Percentiles rank a stretch among this genome's conserved stretches.
Evolutionary conservation across 1,284 basidiomycete species (phyloP).

Genomic region (Apiotrichum porosum): DNA sequence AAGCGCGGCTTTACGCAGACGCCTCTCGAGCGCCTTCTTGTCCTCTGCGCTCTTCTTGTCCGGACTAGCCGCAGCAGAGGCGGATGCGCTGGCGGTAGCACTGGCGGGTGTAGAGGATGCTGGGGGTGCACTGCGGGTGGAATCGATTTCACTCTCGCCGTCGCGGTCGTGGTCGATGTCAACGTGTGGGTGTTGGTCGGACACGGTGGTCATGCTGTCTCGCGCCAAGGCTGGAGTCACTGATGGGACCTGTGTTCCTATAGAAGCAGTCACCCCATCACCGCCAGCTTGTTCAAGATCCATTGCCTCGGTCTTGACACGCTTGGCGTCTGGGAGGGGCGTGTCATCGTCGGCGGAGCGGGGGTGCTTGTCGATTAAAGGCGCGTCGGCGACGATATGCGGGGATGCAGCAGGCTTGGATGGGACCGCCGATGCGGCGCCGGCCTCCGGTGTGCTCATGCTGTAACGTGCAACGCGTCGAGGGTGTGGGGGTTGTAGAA

Average conservation of each 20-base stretch:
- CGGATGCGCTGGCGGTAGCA: background rate
- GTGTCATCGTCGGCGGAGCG: background rate
- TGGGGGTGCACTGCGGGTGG: too few species aligned
- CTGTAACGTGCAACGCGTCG: too few species aligned
- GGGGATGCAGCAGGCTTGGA: background rate
- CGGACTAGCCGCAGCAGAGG: background rate
- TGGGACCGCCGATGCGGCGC: too few species aligned
- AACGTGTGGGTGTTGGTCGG: conserved; percentile 1
- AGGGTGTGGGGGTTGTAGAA: too few species aligned
- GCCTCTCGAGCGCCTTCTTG: background rate
- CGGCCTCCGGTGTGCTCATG: too few species aligned
- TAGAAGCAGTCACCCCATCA: background rate
- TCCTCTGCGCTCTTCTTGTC: background rate
- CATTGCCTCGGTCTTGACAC: background rate
- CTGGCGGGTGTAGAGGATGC: too few species aligned
- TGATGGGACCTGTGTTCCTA: too few species aligned
- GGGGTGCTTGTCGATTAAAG: background rate
- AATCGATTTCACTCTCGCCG: background rate
- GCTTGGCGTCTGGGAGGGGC: background rate
- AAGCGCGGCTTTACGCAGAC: background rate
- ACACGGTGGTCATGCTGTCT: too few species aligned
- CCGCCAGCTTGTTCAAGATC: background rate
- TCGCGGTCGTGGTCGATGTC: background rate
- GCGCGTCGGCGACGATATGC: background rate
- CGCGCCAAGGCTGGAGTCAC: background rate